Evolutionary conservation across 805 yeast species (phyloP), one percentile per base, ranked within the genome.

Genomic region (Kluyveromyces aestuarii): DNA sequence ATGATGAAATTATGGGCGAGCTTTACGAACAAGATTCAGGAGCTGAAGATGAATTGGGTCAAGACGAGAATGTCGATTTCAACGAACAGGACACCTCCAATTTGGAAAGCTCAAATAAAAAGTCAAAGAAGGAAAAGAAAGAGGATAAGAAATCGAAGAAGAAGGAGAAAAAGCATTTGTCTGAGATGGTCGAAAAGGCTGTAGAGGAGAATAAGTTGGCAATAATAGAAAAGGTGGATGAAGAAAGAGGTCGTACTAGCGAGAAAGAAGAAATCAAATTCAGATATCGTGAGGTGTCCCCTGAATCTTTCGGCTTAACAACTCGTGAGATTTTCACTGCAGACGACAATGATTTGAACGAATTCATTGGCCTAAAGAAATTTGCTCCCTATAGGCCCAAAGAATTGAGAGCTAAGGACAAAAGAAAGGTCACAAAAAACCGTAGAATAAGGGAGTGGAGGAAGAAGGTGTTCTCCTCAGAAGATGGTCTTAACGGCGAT

Each of bases 231-330:
- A 76, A 75, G 51, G 83, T 74, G 49, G 63, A 56, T 41, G 71
- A 69, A 46, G 79, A 74, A 54, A 64, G 71, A 53, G 79, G 80
- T 55, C 81, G 89, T 52, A 71, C 80, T 1, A 69, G 71, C 27
- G 66, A 72, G 8, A 66, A 66, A 40, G 74, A 65, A 6, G 74
- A 64, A 7, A 58, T 79, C 38, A 76, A 72, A 48, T 91, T 93
- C 75, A 82, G 81, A 58, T 93, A 93, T 63, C 79, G 97, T 59
- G 96, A 89, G 58, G 98, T 93, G 4, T 89, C 96, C 1, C 97
- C 99, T 8, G 98, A 93, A 60, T 71, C 89, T 9, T 93, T 79
- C 69, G 98, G 98, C 11, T 73, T 93, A 44, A 74, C 86, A 0
- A 77, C 93, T 0, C 75, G 93, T 53, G 99, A 93, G 58, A 93